Evolutionary conservation across 768 basidiomycete species (phyloP), one percentile per base, ranked within the genome.

Genomic region (Mrakia hoshinonis): DNA sequence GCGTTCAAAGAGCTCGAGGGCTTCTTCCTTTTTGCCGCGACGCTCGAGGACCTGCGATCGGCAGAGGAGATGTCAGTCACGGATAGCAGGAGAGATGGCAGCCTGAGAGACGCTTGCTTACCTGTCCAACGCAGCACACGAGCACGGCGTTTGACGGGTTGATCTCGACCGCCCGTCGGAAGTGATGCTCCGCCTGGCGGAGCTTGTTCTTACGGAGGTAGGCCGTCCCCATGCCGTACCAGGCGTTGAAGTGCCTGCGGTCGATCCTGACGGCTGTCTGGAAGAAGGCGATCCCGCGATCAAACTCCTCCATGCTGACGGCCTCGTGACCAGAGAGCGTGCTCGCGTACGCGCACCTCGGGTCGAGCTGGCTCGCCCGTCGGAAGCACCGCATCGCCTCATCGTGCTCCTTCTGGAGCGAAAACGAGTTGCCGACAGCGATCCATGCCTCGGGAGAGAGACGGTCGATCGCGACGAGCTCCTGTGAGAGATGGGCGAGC

Each of bases 141-240:
- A 99, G 83, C n/a, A 98, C 92, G 18, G 92, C 92, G 80, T 96
- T 98, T 75, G 87, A 85, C 49, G 93, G 91, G 79, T 97, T 92
- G 79, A 99, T 93, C 75, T 90, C 87, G 46, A 88, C 84, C 3
- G 96, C 94, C 78, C 88, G 89, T 75, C 90, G 85, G 83, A 91
- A 98, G 81, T 98, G 94, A 82, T 95, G 97, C 79, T 98, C 93
- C 54, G 96, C 96, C 65, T 94, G 83, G 55, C 90, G 87, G 70
- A 91, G 82, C 82, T 95, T 97, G 80, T 90, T 93, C 85, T 89
- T 91, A 76, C 92, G 85, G 79, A 95, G 83, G 83, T 97, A 98
- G 78, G 93, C 97, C 46, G 91, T 91, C 73, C 96, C 96, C 75
- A 99, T 83, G n/a, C 96, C 96, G 80, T 98, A 99, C 96, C 96